Evolutionary conservation across 805 yeast species (phyloP), one percentile per base, ranked within the genome.

Genomic region (Myxozyma sirexii): DNA sequence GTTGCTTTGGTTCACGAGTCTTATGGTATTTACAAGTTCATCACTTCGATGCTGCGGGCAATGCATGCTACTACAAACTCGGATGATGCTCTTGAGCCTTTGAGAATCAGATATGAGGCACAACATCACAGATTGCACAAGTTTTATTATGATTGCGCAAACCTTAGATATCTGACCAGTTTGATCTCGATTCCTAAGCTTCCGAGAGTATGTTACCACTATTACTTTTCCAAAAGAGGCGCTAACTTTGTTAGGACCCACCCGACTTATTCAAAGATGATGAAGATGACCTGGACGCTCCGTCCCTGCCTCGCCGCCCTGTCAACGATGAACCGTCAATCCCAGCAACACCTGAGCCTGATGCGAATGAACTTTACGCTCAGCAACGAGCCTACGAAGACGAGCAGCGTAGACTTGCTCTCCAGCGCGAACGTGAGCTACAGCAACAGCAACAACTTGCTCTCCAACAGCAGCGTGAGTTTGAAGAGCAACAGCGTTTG

Each of bases 1-100:
- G 94, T 93, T 38, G 97, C 97, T 1, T 78, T 92, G 74, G 90
- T 93, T 54, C 82, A 93, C 5, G 99, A 93, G 73, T 83, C 96
- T 1, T 92, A 90, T 70, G 98, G 98, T 46, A 90, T 93, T 59
- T 90, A 91, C 74, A 88, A 90, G 73, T 93, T 93, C 68, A 77
- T 88, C 59, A 87, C 90, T 1, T 86, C 96, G 8, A 92, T 93
- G 98, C 76, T 93, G 60, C 82, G 97, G 65, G 97, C 96, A 0
- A 80, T 93, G 84, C 83, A 88, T 69, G 83, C 83, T 68, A 80
- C 89, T 67, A 82, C 88, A 63, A 84, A 86, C 59, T 85, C 84
- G 31, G 88, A 82, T 21, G 96, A 87, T 4, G 93, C 90, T 1
- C 77, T 93, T 64, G 82, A 81, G 65, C 93, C 94, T 2, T 78